These are phyloP conservation scores for Trichoderma semiorbis DNA, from an alignment of 2,329 filamentous ascomycete species.

Conservation along the genomic window DNA sequence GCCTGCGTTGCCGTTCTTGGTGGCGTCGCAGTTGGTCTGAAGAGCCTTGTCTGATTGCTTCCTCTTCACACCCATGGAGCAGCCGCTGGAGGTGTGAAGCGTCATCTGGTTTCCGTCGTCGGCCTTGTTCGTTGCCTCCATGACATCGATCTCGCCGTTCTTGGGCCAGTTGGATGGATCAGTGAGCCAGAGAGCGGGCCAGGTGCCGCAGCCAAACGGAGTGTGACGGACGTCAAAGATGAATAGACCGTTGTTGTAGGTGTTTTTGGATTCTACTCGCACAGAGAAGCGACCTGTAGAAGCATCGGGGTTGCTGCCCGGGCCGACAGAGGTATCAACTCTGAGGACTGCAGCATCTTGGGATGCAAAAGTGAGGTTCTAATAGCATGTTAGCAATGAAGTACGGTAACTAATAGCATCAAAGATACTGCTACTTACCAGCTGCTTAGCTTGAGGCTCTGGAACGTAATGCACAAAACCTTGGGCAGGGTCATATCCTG, in stretches of 20 bases:
- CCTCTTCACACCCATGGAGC: constrained; percentile 52
- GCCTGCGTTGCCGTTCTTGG: constrained; percentile 51
- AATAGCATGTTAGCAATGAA: neutral
- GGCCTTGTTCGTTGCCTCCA: constrained; percentile 57
- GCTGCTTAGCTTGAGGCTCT: constrained; percentile 35
- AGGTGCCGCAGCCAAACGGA: constrained; percentile 60
- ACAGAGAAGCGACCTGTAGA: constrained; percentile 61
- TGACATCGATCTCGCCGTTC: constrained; percentile 62
- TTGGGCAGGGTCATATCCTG: constrained; percentile 46
- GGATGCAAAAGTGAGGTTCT: constrained; percentile 63
- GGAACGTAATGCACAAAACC: constrained; percentile 56
- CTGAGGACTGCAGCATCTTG: constrained; percentile 51
- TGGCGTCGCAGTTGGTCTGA: constrained; percentile 48
- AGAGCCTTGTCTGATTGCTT: constrained; percentile 47
- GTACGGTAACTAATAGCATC: neutral
- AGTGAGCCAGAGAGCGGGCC: constrained; percentile 64
- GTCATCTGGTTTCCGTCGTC: constrained; percentile 56
- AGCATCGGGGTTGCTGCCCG: constrained; percentile 45
- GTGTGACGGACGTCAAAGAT: constrained; percentile 64
- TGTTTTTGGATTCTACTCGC: constrained; percentile 57
- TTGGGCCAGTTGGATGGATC: constrained; percentile 60
- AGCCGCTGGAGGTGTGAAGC: constrained; percentile 53
- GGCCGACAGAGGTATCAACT: constrained; percentile 58
- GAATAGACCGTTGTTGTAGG: constrained; percentile 62
- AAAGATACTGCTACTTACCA: constrained; percentile 34